Percentiles rank a stretch among this genome's conserved stretches.
phyloP scores from a whole-genome alignment of 768 basidiomycete species.

The Leucocoprinus sp. region DNA sequence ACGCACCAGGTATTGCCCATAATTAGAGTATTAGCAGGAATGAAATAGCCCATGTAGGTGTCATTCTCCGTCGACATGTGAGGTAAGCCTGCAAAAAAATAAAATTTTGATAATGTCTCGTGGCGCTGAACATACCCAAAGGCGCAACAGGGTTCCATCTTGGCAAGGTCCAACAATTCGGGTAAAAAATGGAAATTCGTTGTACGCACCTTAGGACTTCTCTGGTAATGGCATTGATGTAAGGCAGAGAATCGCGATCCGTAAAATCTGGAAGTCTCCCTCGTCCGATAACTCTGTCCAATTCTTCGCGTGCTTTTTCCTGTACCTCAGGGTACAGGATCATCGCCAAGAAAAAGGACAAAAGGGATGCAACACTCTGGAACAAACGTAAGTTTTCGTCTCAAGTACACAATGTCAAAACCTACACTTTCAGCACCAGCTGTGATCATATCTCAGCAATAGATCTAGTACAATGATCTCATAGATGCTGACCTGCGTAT shows the following conservation, averaged over 20 bases:
- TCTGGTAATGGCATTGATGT: conserved; percentile 32
- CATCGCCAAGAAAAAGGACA: conserved; percentile 29
- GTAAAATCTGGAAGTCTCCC: conserved; percentile 22
- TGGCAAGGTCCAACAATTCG: not conserved
- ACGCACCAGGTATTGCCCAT: conserved; percentile 35
- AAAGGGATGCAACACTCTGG: conserved; percentile 27
- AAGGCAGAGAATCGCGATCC: conserved; percentile 27
- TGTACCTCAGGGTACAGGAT: conserved; percentile 28
- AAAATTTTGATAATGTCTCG: not conserved
- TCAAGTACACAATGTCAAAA: not conserved
- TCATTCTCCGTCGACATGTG: conserved; percentile 34
- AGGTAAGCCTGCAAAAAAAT: conserved; percentile 20
- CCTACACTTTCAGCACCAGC: conserved; percentile 37
- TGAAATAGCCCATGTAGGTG: conserved; percentile 33
- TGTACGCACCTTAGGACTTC: conserved; percentile 26
- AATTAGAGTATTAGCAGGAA: conserved; percentile 37
- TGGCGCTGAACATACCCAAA: conserved; percentile 15
- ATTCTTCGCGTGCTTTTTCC: conserved; percentile 22
- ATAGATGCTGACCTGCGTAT: conserved; percentile 25
- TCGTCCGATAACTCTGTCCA: conserved; percentile 23
- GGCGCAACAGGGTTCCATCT: conserved; percentile 27
- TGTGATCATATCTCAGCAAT: conserved; percentile 6
- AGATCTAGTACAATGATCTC: not conserved
- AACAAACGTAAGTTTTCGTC: not conserved
- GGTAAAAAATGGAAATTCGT: not conserved